These are phyloP conservation scores for Xylaria sp. DNA, from an alignment of 2,329 filamentous ascomycete species.

Conservation along the genomic window DNA sequence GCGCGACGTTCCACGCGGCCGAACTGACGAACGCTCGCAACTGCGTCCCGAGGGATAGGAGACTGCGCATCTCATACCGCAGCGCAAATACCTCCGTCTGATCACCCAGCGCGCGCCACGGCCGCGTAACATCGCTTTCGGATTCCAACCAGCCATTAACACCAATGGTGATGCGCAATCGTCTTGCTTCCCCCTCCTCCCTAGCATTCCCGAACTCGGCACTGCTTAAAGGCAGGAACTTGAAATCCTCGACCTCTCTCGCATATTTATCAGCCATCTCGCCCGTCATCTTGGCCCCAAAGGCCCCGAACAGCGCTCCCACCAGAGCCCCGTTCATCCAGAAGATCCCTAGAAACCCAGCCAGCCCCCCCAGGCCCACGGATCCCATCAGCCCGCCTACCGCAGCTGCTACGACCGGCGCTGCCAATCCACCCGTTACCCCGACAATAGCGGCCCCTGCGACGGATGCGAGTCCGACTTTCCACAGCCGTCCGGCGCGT, in stretches of 20 bases:
- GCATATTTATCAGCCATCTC: conserved; percentile 90
- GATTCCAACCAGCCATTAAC: conserved; percentile 86
- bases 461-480: conserved; percentile 87
- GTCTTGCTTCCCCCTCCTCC: conserved; percentile 50
- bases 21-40: conserved; percentile 77
- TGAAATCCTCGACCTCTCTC: conserved; percentile 82
- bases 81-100: conserved; percentile 85
- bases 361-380: conserved; percentile 84
- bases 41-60: conserved; percentile 79
- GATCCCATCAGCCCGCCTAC: conserved; percentile 87
- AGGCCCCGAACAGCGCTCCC: conserved; percentile 87
- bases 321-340: conserved; percentile 88
- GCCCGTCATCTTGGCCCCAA: conserved; percentile 82
- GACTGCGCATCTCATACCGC: conserved; percentile 81
- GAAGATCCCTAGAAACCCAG: conserved; percentile 85
- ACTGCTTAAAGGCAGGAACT: conserved; percentile 77
- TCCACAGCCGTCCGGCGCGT: conserved; percentile 79
- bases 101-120: conserved; percentile 79
- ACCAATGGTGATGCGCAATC: conserved; percentile 83
- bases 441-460: conserved; percentile 92
- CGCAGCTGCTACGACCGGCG: conserved; percentile 86
- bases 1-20: conserved; percentile 78
- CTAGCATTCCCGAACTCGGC: conserved; percentile 39
- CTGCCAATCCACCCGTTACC: conserved; percentile 89
- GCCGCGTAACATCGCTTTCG: conserved; percentile 78